Evolutionary conservation across 2,329 filamentous ascomycete species (phyloP), one percentile per base, ranked within the genome.

Genomic region (Xylariomycetidae sp.): DNA sequence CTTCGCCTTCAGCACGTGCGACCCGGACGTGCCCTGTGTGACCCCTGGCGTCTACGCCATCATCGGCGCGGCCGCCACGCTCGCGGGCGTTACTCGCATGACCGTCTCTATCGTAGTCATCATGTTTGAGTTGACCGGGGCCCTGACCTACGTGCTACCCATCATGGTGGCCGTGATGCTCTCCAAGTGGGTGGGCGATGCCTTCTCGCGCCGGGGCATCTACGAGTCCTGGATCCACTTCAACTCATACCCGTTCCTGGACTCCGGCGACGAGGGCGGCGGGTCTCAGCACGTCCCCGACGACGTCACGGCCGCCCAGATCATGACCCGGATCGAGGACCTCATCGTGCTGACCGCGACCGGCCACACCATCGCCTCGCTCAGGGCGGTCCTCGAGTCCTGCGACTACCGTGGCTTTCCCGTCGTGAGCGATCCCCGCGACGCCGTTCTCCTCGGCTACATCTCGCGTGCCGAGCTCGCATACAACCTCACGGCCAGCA

Each of bases 101-200:
- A 98, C 92, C 0, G 88, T 96, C 9, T 96, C 89, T 10, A 96
- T 98, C 46, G 90, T 98, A 4, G 92, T 97, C 52, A 98, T 98
- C 64, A 96, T 96, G 85, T 98, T 98, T 54, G 92, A 98, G 66
- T 80, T 98, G 36, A 98, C 92, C 0, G 92, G 92, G 33, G 92
- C 92, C 2, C 73, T 98, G 17, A 94, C 88, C 1, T 97, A 97
- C 56, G 90, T 98, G 30, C 77, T 98, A 6, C 92, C 92, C 34
- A 98, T 97, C 60, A 98, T 98, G 92, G 86, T 98, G 44, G 88
- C 89, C 27, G 92, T 98, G 54, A 94, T 98, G 89, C 74, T 97
- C 27, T 86, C 86, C 42, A 98, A 98, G 66, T 98, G 92, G 92
- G 88, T 95, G 16, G 92, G 89, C 52, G 92, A 98, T 59, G 90